Base-by-base conservation (phyloP, 2,329 filamentous ascomycete species). In the Aspergillus sp. region DNA sequence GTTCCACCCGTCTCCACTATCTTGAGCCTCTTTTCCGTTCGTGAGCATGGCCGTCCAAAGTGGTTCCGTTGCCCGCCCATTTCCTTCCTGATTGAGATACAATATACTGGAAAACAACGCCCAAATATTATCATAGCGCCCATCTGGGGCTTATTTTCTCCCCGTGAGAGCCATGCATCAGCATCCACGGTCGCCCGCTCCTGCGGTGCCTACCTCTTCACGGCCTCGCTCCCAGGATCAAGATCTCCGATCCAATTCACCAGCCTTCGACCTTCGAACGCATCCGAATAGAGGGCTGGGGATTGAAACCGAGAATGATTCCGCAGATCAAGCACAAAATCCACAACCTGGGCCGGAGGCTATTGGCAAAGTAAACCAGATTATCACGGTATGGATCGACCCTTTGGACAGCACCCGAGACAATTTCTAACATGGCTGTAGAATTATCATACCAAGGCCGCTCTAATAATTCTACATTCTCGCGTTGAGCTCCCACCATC, bases 401-500 rank as follows among this genome's bases (percentile, higher is more conserved):
- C 41, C 15, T 14, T 52, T 17, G 31, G 25, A 41, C 17, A 21
- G n/a, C 40, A 43, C 40, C 40, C 17, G 73, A 65, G 70, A 64
- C 68, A 35, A 12, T 56, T 46, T 5, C 31, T 52, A 6, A 51
- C 37, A 9, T 54, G 23, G 8, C 11, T 55, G 14, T 68, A 97
- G 92, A 96, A 97, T 73, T 95, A 96, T 76, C 90, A 93, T 73
- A 87, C 87, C 65, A 98, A 97, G 79, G 88, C 90, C 37, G 91
- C 92, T 40, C 84, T 95, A 52, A 84, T 95, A 50, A 88, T 98
- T 55, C 79, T 96, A 37, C 90, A 93, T 64, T 90, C 93, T 9
- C 85, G 93, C 65, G 87, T 93, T 62, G 85, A 87, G 55, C 82
- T 96, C 8, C 77, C 87, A 70, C 76, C 84, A 72, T 71, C 77